These are phyloP conservation scores for Diospyros lotus DNA, from an alignment of 148 eudicot species.

Conservation along the genomic window DNA sequence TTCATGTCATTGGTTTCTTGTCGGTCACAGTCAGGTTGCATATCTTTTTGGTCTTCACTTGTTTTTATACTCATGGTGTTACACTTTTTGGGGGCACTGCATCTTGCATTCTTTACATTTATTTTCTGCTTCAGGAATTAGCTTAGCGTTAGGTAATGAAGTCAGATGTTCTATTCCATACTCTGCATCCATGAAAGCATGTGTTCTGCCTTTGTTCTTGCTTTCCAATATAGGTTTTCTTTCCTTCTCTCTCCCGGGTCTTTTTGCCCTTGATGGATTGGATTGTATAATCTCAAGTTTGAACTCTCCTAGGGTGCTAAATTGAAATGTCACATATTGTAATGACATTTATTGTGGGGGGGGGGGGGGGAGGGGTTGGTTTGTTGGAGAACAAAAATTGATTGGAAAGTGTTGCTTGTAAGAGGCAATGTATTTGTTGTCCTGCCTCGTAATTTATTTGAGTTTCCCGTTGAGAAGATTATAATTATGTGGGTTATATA, in stretches of 20 bases:
- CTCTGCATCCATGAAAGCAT: constrained; percentile 18
- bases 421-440: constrained; percentile 19
- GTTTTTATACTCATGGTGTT: not conserved
- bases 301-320: constrained; percentile 19
- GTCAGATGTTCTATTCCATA: not conserved
- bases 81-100: constrained; percentile 1
- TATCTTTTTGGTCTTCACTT: not conserved
- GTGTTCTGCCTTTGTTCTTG: constrained; percentile 12
- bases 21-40: constrained; percentile 8
- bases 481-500: not conserved
- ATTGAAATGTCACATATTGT: constrained; percentile 25
- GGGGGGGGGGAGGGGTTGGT: too few species aligned
- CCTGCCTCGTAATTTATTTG: constrained; percentile 10
- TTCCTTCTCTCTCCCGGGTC: not conserved
- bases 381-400: not conserved
- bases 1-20: constrained; percentile 2
- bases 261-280: not conserved
- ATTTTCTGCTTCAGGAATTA: not conserved
- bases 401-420: constrained; percentile 4
- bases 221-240: not conserved
- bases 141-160: not conserved
- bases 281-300: constrained; percentile 17
- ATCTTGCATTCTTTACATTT: constrained; percentile 15
- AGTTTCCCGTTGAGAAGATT: constrained; percentile 5
- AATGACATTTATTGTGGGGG: constrained; percentile 11